phyloP scores from a whole-genome alignment of 805 yeast genomes.

The Peterozyma toletana region DNA sequence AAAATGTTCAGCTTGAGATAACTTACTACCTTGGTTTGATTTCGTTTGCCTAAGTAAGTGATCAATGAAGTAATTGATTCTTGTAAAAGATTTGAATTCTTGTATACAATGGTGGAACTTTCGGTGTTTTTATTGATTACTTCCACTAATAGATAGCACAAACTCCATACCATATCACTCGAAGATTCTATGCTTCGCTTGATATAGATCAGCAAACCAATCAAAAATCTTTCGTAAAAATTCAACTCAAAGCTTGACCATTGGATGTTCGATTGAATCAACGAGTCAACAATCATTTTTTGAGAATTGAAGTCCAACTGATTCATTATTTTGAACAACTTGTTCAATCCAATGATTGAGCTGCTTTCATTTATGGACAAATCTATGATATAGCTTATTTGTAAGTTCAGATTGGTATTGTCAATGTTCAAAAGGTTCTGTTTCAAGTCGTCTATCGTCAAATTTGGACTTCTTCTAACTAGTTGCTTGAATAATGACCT shows the following conservation, averaged over 20 bases:
- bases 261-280: neutral
- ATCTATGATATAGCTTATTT: neutral
- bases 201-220: neutral
- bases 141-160: neutral
- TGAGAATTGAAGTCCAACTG: neutral
- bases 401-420: neutral
- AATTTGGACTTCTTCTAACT: slow-evolving; percentile 1
- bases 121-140: neutral
- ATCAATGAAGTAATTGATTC: neutral
- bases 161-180: neutral
- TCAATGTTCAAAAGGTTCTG: neutral
- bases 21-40: neutral
- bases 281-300: neutral
- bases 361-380: neutral
- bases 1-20: neutral
- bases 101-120: neutral
- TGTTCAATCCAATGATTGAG: neutral
- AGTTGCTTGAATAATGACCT: neutral
- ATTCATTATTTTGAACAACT: neutral
- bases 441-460: neutral
- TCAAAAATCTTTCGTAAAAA: neutral
- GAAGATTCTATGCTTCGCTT: neutral
- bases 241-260: neutral
- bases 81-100: neutral
- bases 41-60: neutral